These are phyloP conservation scores for Jacaranda mimosifolia DNA, from an alignment of 257 asterid genomes.

Conservation along the genomic window DNA sequence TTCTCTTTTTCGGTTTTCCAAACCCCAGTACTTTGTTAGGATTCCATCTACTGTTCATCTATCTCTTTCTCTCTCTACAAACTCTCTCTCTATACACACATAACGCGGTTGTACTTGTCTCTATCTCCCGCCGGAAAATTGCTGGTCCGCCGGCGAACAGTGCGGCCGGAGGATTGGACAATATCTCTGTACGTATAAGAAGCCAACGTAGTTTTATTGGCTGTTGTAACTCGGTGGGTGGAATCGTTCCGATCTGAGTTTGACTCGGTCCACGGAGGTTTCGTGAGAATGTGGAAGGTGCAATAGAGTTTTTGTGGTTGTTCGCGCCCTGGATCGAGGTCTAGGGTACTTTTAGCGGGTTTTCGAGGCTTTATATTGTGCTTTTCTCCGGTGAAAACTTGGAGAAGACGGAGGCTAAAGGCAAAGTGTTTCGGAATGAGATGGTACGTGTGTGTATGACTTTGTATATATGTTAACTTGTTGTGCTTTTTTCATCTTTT, in stretches of 20 bases:
- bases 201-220: conserved; percentile 30
- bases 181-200: conserved; percentile 13
- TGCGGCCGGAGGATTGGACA: conserved; percentile 29
- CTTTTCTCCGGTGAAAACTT: conserved; percentile 35
- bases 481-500: neutral
- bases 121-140: conserved; percentile 53
- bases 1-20: conserved; percentile 68
- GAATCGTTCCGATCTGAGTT: conserved; percentile 70
- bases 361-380: conserved; percentile 26
- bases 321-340: conserved; percentile 61
- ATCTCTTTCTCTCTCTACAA: conserved; percentile 33
- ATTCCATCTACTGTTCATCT: conserved; percentile 62
- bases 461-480: neutral
- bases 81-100: conserved; percentile 45
- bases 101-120: conserved; percentile 30
- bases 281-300: conserved; percentile 76
- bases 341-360: conserved; percentile 51
- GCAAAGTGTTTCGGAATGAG: conserved; percentile 70
- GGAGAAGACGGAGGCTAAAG: conserved; percentile 62
- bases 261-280: conserved; percentile 49
- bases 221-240: conserved; percentile 46
- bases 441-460: conserved; percentile 61
- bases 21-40: conserved; percentile 54
- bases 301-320: conserved; percentile 41
- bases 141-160: conserved; percentile 53